phyloP scores from a whole-genome alignment of 1,139 yeast genomes.

The Zygotorulaspora mrakii region DNA sequence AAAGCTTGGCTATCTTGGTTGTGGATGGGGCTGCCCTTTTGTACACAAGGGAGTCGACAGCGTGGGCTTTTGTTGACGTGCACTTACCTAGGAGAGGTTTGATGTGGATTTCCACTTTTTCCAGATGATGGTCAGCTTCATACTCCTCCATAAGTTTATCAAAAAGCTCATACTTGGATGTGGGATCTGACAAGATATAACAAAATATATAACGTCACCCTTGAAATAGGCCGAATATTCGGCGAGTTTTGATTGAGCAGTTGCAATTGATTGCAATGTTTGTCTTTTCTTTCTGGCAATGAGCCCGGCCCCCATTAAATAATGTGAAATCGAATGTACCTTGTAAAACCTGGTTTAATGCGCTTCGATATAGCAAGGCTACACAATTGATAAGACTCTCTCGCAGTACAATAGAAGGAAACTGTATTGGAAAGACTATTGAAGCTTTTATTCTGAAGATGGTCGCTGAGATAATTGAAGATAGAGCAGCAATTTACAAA shows the following conservation, averaged over 20 bases:
- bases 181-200: neutral
- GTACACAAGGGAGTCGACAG: neutral
- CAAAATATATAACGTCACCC: neutral
- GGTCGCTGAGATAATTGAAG: neutral
- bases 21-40: neutral
- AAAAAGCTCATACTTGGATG: neutral
- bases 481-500: neutral
- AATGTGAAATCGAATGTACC: conserved; percentile 4
- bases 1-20: neutral
- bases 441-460: neutral
- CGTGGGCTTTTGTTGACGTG: neutral
- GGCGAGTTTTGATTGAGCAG: conserved; percentile 5
- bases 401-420: neutral
- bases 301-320: conserved; percentile 7
- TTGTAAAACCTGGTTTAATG: neutral
- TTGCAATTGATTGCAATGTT: conserved; percentile 3
- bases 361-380: neutral
- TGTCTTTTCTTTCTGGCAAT: neutral
- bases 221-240: conserved; percentile 3
- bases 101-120: neutral
- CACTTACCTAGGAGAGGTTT: neutral
- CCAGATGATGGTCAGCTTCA: neutral
- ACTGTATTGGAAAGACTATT: neutral
- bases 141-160: neutral
- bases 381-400: neutral